A percentile compares a stretch with the other conserved stretches of the same genome.
These are phyloP conservation scores for Cryptococcus maquisensis DNA, from an alignment of 1,284 basidiomycete species.

Conservation along the genomic window DNA sequence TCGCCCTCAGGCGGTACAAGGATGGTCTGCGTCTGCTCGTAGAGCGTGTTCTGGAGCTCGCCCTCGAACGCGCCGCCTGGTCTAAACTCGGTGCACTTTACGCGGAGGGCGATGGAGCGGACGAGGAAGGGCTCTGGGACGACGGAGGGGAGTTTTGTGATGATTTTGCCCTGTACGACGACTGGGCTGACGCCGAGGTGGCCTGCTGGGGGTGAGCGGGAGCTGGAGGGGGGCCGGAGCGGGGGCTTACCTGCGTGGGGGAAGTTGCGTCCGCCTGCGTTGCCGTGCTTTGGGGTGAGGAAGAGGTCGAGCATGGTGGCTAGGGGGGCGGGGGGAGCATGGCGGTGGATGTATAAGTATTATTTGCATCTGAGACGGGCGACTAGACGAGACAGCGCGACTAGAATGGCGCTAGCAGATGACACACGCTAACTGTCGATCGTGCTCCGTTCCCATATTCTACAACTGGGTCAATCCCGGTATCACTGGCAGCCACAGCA, in stretches of 20 bases:
- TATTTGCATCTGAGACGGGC: background rate
- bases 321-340: background rate
- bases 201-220: conserved; percentile 23
- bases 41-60: conserved; percentile 22
- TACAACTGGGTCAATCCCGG: too few species aligned
- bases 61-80: conserved; percentile 15
- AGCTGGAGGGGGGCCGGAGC: background rate
- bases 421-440: background rate
- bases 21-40: conserved; percentile 24
- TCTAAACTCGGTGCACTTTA: conserved; percentile 31
- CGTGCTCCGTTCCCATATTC: too few species aligned
- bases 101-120: conserved; percentile 18
- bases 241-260: conserved; percentile 25
- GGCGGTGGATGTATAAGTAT: background rate
- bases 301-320: conserved; percentile 33
- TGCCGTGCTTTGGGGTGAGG: conserved; percentile 22
- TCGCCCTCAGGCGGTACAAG: conserved; percentile 21
- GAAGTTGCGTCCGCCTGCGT: conserved; percentile 24
- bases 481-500: too few species aligned
- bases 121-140: conserved; percentile 20
- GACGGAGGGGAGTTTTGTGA: conserved; percentile 20
- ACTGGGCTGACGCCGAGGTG: conserved; percentile 42
- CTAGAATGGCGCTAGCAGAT: background rate
- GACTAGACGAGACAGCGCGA: background rate
- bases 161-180: conserved; percentile 21